Conservation (phyloP, 352 stramenopile species). For the Phytophthora constricta region DNA sequence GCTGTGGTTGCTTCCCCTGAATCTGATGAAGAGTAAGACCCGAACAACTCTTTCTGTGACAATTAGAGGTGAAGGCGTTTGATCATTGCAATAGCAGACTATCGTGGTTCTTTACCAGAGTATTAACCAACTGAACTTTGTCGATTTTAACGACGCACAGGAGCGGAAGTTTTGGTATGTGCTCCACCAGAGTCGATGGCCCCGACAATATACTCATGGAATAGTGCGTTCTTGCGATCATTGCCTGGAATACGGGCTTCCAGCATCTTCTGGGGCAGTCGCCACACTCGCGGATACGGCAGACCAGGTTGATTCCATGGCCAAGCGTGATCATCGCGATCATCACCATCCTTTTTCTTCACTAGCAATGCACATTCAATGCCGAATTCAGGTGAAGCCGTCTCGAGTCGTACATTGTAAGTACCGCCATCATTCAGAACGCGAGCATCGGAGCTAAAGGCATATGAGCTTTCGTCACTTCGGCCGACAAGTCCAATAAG, state of each 20-base stretch:
- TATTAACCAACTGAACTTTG: neutral
- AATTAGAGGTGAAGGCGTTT: conserved; percentile 32
- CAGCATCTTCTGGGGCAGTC: conserved; percentile 52
- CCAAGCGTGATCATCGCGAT: conserved; percentile 59
- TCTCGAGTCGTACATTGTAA: conserved; percentile 56
- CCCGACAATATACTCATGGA: conserved; percentile 53
- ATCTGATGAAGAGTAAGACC: conserved; percentile 35
- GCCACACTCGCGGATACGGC: conserved; percentile 38
- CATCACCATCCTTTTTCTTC: conserved; percentile 53
- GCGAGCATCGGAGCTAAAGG: conserved; percentile 38
- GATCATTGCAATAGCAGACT: conserved; percentile 33
- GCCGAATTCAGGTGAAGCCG: conserved; percentile 39
- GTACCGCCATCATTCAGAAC: conserved; percentile 36
- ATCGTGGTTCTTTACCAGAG: conserved; percentile 22
- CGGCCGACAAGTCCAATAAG: conserved; percentile 39
- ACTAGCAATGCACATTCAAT: conserved; percentile 59
- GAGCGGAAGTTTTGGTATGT: conserved; percentile 41
- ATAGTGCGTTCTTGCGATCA: conserved; percentile 33
- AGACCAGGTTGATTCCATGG: conserved; percentile 40
- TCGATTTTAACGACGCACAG: conserved; percentile 6
- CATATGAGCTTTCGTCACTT: neutral
- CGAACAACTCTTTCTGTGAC: conserved; percentile 25
- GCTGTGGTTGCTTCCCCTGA: conserved; percentile 14
- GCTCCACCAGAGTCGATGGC: conserved; percentile 57
- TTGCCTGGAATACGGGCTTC: conserved; percentile 25